phyloP scores from a whole-genome alignment of 73 alveolate species.

The Uronychia binucleata region DNA sequence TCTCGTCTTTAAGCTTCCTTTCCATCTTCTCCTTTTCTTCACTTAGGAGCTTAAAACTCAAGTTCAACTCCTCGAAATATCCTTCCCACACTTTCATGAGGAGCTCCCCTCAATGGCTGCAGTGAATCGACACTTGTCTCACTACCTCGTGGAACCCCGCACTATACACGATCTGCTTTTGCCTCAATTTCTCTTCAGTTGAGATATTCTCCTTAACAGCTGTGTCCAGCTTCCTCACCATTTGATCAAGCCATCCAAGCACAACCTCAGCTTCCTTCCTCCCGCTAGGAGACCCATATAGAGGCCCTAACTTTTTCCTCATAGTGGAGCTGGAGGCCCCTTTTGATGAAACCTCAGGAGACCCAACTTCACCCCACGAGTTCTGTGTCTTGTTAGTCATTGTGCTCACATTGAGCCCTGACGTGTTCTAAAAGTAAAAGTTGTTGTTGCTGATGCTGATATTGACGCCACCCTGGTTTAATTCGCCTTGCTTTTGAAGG shows the following conservation, averaged over 20 bases:
- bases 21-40: not conserved
- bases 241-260: not conserved
- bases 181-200: not conserved
- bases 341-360: too few relatives aligned
- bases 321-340: too few relatives aligned
- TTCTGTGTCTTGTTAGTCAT: too few relatives aligned
- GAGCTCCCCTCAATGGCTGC: conserved; percentile 55
- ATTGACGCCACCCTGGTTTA: not conserved
- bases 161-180: conserved; percentile 41
- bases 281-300: not conserved
- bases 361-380: too few relatives aligned
- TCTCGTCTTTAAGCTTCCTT: not conserved
- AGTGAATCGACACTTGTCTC: conserved; percentile 48
- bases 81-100: conserved; percentile 55
- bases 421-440: too few relatives aligned
- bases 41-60: conserved; percentile 7
- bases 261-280: conserved; percentile 3
- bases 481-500: not conserved
- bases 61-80: conserved; percentile 1
- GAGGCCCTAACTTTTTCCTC: not conserved
- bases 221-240: not conserved
- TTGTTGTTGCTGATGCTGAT: not conserved
- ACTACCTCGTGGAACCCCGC: conserved; percentile 56
- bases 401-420: too few relatives aligned
- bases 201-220: not conserved